phyloP scores from a whole-genome alignment of 2,329 filamentous ascomycete genomes.

The Xylariaceae sp. region DNA sequence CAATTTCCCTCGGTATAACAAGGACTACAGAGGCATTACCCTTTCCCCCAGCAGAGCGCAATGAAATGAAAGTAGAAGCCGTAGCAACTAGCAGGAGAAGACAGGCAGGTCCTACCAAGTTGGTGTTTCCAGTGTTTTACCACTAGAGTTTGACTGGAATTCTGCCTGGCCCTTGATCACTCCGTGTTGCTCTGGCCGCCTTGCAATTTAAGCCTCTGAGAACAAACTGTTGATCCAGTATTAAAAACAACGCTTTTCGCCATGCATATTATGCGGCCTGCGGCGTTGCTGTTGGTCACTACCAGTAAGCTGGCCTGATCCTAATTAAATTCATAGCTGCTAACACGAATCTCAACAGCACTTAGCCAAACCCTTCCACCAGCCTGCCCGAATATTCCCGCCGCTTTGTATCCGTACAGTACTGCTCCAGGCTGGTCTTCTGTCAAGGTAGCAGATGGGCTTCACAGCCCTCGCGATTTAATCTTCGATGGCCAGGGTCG shows the following conservation, averaged over 20 bases:
- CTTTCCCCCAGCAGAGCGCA: background rate
- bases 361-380: constrained; percentile 9
- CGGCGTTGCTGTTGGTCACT: background rate
- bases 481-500: constrained; percentile 33
- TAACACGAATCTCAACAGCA: constrained; percentile 5
- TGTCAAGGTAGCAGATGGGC: constrained; percentile 34
- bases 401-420: constrained; percentile 26
- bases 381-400: constrained; percentile 28
- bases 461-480: constrained; percentile 35
- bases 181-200: background rate
- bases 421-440: constrained; percentile 34
- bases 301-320: constrained; percentile 9
- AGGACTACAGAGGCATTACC: too few species aligned
- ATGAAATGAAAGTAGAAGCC: background rate
- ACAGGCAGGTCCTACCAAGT: background rate
- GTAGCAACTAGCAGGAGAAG: background rate
- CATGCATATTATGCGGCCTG: constrained; percentile 5
- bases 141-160: constrained; percentile 9
- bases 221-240: too few species aligned
- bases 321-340: background rate
- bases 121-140: constrained; percentile 11
- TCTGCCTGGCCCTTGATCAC: background rate
- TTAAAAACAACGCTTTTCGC: background rate
- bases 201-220: background rate
- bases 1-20: too few species aligned